Percentiles rank a stretch among this genome's conserved stretches.
Conservation (phyloP, 306 rosid genomes). For the Echinosophora koreensis region DNA sequence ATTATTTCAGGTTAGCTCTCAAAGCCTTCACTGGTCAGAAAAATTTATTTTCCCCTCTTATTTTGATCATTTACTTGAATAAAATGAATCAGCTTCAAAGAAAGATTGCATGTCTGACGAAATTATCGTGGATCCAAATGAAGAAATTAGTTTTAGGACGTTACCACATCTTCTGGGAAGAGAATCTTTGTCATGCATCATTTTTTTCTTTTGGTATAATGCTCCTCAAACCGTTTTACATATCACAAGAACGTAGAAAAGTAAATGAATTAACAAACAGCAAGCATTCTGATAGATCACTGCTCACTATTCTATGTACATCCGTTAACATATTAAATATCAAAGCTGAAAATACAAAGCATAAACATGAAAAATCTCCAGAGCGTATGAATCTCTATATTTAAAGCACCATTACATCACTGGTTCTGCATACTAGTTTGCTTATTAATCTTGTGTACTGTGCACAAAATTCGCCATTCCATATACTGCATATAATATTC, state of each 20-base stretch:
- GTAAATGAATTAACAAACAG: slow-evolving; percentile 43
- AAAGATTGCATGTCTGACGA: slow-evolving; percentile 54
- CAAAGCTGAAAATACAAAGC: slow-evolving; percentile 46
- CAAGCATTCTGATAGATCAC: slow-evolving; percentile 45
- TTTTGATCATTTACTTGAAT: slow-evolving; percentile 59
- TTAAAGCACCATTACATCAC: slow-evolving; percentile 41
- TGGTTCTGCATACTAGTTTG: not conserved
- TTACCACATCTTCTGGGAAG: slow-evolving; percentile 49
- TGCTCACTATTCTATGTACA: slow-evolving; percentile 53
- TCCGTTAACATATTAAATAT: slow-evolving; percentile 39
- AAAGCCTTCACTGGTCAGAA: slow-evolving; percentile 84
- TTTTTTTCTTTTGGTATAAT: too few relatives aligned
- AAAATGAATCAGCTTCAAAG: slow-evolving; percentile 56
- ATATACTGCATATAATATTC: too few relatives aligned
- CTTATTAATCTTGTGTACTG: too few relatives aligned
- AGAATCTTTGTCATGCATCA: not conserved
- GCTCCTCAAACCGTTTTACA: not conserved
- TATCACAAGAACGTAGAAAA: slow-evolving; percentile 10
- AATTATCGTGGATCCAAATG: slow-evolving; percentile 48
- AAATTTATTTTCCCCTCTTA: slow-evolving; percentile 71
- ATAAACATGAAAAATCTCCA: slow-evolving; percentile 44
- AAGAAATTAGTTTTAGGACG: slow-evolving; percentile 56
- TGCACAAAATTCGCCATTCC: too few relatives aligned
- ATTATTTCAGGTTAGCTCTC: slow-evolving; percentile 67
- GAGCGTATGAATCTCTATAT: slow-evolving; percentile 52